Base-by-base conservation (phyloP, 306 rosid species). In the Prunus armeniaca region DNA sequence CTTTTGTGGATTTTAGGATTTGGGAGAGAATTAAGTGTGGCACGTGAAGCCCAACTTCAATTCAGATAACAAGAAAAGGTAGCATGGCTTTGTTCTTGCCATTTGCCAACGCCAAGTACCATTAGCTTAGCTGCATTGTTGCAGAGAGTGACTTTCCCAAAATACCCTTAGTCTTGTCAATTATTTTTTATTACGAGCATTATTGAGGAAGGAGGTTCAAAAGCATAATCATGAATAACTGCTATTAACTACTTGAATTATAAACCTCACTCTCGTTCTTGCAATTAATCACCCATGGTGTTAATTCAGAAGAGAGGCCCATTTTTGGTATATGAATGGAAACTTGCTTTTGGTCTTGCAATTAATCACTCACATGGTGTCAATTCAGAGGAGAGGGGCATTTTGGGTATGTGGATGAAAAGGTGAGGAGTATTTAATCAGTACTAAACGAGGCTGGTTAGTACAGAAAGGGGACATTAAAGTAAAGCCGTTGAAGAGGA, bases 21-120 rank as follows among this genome's bases (percentile, higher is more conserved):
- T 52, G 56, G 19, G 65, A 22, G 6, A 54, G 78, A n/a, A 54
- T 38, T 43, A 13, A 71, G 14, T 54, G 79, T 11, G 56, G 74
- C 89, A 84, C 85, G 85, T 84, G 93, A 82, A 82, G 63, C 28
- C 77, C 84, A 86, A 63, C 22, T 73, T 66, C 72, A 28, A 52
- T 18, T 45, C 9, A 74, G 67, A 46, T 12, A n/a, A 63, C 38
- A 7, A 55, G 3, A 55, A n/a, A n/a, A 1, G 18, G 34, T 6
- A 12, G 27, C 27, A 3, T 60, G 19, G 65, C 0, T 56, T 9
- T 56, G 14, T 56, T 20, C 61, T 56, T n/a, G 14, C 61, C 64
- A 24, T 58, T 58, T 58, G 27, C 61, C 61, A n/a, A 55, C 25
- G 13, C 61, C 27, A 55, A n/a, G 4, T 54, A 7, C 60, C 60